These are phyloP conservation scores for Umbellularia californica DNA, from an alignment of 164 flowering plant species.

Conservation along the genomic window DNA sequence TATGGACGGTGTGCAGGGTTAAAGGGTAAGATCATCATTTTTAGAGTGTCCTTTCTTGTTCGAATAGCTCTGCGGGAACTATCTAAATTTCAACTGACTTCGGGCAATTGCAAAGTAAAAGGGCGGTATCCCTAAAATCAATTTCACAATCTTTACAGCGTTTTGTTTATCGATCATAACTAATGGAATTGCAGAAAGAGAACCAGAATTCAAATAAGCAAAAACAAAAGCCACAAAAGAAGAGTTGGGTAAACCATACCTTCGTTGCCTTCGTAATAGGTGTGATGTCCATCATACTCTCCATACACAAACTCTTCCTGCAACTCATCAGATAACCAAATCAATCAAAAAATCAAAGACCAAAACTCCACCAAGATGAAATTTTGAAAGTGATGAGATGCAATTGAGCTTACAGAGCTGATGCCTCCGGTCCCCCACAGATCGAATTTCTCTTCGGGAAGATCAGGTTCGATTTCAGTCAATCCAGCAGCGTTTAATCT, in stretches of 20 bases:
- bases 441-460: conserved; percentile 67
- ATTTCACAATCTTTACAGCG: no score
- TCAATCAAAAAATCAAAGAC: not conserved
- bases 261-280: conserved; percentile 61
- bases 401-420: conserved; percentile 29
- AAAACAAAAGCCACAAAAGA: no score
- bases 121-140: no score
- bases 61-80: no score
- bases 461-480: conserved; percentile 74
- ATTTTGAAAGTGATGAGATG: not conserved
- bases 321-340: conserved; percentile 12
- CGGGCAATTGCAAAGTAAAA: no score
- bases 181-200: no score
- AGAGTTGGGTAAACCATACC: conserved; percentile 10
- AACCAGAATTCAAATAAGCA: no score
- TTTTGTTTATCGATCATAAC: no score
- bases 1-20: no score
- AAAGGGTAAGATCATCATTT: no score
- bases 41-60: no score
- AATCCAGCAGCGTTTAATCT: conserved; percentile 65
- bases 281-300: conserved; percentile 76
- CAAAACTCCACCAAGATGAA: not conserved
- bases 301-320: conserved; percentile 92
- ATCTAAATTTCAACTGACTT: no score
- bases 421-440: conserved; percentile 62